Base-by-base conservation (phyloP, 2,329 filamentous ascomycete species). In the Cladosporium sp. region DNA sequence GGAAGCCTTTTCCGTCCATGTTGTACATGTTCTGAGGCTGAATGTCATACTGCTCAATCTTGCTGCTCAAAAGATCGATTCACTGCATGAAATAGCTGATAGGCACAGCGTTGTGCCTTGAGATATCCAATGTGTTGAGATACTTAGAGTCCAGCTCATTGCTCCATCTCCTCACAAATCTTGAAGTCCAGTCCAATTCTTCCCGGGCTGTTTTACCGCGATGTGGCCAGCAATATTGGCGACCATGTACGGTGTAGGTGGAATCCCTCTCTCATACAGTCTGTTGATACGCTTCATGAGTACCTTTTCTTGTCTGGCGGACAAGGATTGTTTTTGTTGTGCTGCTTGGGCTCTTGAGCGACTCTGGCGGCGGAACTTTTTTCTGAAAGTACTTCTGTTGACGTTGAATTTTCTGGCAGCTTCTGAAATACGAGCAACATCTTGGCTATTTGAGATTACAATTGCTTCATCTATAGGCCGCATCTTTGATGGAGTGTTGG, bases 251-350 rank as follows among this genome's bases (percentile, higher is more conserved):
- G 49, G 50, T 37, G 56, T 59, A 56, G 54, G 59, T 42, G 54
- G 58, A 19, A 63, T 40, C 13, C 53, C 33, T 45, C 45, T 32
- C 14, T 49, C 43, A 32, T 35, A 54, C 43, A 61, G 53, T 19
- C 40, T 35, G 5, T 58, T 43, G 28, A 63, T 62, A 43, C 61
- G 59, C 18, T 53, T 28, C 46, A 60, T 28, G 56, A 64, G 60
- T 14, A 13, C n/a, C 46, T 9, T 18, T 38, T 54, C 45, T 40
- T 54, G 33, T 35, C 37, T n/a, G 3, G 8, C n/a, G 9, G 22
- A 19, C 10, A 53, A 14, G 41, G 49, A 46, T 22, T 22, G 22
- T 22, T 22, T 22, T 44, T 44, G 38, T 14, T 19, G 32, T 31
- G 40, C 9, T 10, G 40, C 18, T 9, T 35, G 9, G 22, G 22